Percentiles rank a stretch among this genome's conserved stretches.
Conservation (phyloP, 495 filamentous ascomycete genomes). For the Mytilinidion resinicola region DNA sequence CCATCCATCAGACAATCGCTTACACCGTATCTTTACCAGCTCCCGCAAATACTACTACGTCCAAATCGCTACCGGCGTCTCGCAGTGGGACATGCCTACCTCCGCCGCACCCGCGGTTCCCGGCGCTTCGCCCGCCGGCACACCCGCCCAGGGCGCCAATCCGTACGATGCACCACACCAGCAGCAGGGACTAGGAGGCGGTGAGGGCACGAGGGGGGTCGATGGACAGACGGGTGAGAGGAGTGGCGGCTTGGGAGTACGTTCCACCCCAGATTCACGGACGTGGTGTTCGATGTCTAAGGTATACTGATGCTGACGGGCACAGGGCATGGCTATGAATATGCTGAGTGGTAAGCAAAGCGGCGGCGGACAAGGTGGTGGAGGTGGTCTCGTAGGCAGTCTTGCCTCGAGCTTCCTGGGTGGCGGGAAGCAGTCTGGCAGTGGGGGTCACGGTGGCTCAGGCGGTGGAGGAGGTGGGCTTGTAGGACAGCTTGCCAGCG, state of each 20-base stretch:
- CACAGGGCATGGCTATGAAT: constrained; percentile 39
- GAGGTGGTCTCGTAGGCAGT: constrained; percentile 24
- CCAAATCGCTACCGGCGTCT: constrained; percentile 38
- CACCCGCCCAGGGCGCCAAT: constrained; percentile 28
- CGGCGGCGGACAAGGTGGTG: constrained; percentile 17
- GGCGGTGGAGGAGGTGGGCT: constrained; percentile 26
- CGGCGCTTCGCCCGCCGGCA: constrained; percentile 27
- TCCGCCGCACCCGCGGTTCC: constrained; percentile 27
- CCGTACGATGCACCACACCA: constrained; percentile 29
- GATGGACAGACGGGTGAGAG: constrained; percentile 31
- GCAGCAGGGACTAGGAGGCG: constrained; percentile 7
- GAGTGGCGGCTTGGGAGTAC: constrained; percentile 34
- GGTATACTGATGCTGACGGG: constrained; percentile 5
- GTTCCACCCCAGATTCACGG: constrained; percentile 1
- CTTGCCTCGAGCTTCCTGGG: constrained; percentile 38
- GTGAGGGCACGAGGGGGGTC: constrained; percentile 30
- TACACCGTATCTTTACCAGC: constrained; percentile 1
- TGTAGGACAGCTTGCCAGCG: constrained; percentile 35
- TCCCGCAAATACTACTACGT: constrained; percentile 37
- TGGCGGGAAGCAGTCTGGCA: constrained; percentile 33
- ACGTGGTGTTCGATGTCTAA: neutral
- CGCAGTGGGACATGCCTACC: constrained; percentile 38
- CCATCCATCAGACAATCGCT: neutral
- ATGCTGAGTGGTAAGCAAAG: constrained; percentile 34
- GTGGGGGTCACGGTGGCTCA: constrained; percentile 15